These are phyloP conservation scores for Trifolium subterraneum DNA, from an alignment of 306 rosid genomes.

Conservation along the genomic window DNA sequence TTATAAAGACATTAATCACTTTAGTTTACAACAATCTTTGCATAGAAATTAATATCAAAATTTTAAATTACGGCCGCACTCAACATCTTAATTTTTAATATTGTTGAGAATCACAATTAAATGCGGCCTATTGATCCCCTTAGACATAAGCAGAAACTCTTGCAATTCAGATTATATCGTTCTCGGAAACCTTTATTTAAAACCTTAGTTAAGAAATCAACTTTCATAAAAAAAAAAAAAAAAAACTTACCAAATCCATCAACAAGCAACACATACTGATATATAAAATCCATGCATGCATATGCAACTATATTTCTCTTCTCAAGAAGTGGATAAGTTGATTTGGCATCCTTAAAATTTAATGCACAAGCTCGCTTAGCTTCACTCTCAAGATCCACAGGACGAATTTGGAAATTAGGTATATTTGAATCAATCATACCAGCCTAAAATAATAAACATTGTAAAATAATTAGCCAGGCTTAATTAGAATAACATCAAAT, in stretches of 20 bases:
- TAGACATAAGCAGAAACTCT: too few species aligned
- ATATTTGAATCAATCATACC: conserved; percentile 58
- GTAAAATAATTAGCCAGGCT: conserved; percentile 1
- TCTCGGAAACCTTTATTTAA: too few species aligned
- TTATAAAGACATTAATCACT: background rate
- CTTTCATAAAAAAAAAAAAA: background rate
- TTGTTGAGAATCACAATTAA: too few species aligned
- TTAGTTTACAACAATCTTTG: background rate
- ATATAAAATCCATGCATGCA: conserved; percentile 82
- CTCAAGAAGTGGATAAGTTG: conserved; percentile 41
- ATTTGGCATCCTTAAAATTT: conserved; percentile 49
- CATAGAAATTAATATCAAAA: too few species aligned
- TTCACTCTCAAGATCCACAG: conserved; percentile 50
- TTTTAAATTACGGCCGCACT: too few species aligned
- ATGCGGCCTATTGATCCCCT: too few species aligned
- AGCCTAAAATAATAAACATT: conserved; percentile 44
- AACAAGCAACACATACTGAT: conserved; percentile 69
- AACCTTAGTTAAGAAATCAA: background rate
- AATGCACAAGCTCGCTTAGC: conserved; percentile 74
- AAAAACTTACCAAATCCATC: conserved; percentile 77
- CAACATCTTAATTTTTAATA: too few species aligned
- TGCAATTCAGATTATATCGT: too few species aligned
- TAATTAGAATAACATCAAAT: background rate
- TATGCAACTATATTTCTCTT: conserved; percentile 47
- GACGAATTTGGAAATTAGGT: conserved; percentile 51